Percentiles rank a stretch among this genome's conserved stretches.
These are phyloP conservation scores for Gaultheria prostrata DNA, from an alignment of 148 eudicot species.

Conservation along the genomic window DNA sequence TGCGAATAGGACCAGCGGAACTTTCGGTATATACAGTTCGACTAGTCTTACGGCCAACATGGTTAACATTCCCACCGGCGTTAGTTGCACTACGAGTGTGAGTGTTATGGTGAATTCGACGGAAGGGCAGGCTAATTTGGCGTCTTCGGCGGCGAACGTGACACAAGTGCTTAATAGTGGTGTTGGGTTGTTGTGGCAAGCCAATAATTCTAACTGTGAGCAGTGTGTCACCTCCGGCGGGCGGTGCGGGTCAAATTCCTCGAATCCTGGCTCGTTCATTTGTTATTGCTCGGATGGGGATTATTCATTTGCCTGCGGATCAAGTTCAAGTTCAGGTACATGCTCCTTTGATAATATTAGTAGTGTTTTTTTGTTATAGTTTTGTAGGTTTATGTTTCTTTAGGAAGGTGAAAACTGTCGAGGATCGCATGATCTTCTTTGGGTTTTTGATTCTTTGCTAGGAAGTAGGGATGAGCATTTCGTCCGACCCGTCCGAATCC, in stretches of 20 bases:
- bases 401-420: neutral
- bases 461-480: no score
- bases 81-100: constrained; percentile 19
- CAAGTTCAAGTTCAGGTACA: neutral
- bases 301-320: neutral
- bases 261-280: constrained; percentile 21
- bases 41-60: neutral
- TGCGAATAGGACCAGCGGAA: neutral
- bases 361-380: neutral
- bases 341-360: neutral
- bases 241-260: constrained; percentile 6
- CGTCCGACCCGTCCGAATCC: no score
- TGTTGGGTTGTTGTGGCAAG: constrained; percentile 42
- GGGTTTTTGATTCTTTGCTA: no score
- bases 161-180: constrained; percentile 32
- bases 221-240: constrained; percentile 49
- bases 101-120: constrained; percentile 25
- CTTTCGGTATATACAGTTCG: neutral
- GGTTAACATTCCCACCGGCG: no score
- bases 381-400: neutral
- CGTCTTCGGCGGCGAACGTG: neutral
- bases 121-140: neutral
- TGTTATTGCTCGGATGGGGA: constrained; percentile 42
- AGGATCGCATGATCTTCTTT: neutral
- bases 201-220: constrained; percentile 31